Base-by-base conservation (phyloP, 768 basidiomycete species). In the Hygrocybe punicea region DNA sequence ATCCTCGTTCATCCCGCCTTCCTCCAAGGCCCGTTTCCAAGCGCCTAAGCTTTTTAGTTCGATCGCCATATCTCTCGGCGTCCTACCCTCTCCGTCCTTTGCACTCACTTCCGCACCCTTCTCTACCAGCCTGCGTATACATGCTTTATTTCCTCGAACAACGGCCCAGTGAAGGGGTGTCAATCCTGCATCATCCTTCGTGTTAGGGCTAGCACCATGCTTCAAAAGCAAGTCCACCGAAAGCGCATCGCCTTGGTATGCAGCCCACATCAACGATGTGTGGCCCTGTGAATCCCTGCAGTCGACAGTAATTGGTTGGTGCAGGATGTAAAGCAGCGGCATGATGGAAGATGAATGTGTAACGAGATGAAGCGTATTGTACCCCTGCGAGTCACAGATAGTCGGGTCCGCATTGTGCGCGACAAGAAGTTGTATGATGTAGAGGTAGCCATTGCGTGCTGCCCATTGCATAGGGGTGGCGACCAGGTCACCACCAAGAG, bases 391-490 rank as follows among this genome's bases (percentile, higher is more conserved):
- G 73, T 99, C 97, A 58, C 81, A 69, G 58, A 98, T 87, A 56
- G 85, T 91, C 1, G 97, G 95, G 77, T 98, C 96, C 51, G 96
- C 94, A 61, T 87, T 87, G 72, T 95, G 84, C 2, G 85, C 78
- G 62, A 98, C 83, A 58, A 99, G 84, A 21, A 99, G 81, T 60
- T 98, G 95, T 39, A 98, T 88, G 59, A 98, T 81, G 67, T 97
- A 96, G 67, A 98, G 84, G 73, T 97, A 95, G 19, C 97, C 97
- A 67, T 94, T 97, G 55, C 95, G 84, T 3, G 96, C 93, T 0
- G 97, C 97, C 97, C 97, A 99, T 70, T 98, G 95, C 77, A 98
- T 81, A 1, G 97, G 94, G 1, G 95, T 96, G 2, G 95, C 96
- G 25, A 88, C 79, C 25, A 99, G 82, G 71, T 98, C 96, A 4